A percentile compares a stretch with the other conserved stretches of the same genome.
Conservation (phyloP, 495 filamentous ascomycete genomes). For the Penicillium coprophilum region DNA sequence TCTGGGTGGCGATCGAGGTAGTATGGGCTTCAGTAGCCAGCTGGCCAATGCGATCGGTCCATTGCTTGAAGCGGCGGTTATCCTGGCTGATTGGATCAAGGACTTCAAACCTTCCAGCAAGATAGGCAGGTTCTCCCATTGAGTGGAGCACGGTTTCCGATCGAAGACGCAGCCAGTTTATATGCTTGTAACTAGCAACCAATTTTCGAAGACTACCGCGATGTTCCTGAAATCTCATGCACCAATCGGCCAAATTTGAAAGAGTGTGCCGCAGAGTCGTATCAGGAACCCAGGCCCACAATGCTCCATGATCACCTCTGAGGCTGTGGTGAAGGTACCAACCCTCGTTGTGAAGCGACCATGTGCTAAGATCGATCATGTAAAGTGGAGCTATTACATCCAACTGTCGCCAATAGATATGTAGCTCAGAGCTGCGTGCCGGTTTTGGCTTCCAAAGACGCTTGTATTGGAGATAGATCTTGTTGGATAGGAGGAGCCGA, state of each 20-base stretch:
- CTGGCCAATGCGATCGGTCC: neutral
- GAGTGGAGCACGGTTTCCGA: constrained; percentile 20
- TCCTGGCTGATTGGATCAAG: constrained; percentile 27
- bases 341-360: constrained; percentile 13
- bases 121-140: constrained; percentile 18
- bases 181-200: constrained; percentile 6
- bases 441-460: constrained; percentile 7
- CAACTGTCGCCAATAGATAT: constrained; percentile 33
- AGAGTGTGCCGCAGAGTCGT: neutral
- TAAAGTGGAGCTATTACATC: constrained; percentile 32
- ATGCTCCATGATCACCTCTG: constrained; percentile 10
- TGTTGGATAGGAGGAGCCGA: neutral
- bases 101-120: constrained; percentile 20
- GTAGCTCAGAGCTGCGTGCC: constrained; percentile 11
- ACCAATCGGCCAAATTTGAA: neutral
- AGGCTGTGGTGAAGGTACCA: constrained; percentile 15
- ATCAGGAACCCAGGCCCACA: constrained; percentile 14
- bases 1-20: neutral
- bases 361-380: neutral
- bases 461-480: constrained; percentile 8
- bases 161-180: constrained; percentile 31
- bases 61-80: constrained; percentile 17
- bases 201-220: constrained; percentile 8
- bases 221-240: neutral
- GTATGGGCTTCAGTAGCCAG: neutral